These are phyloP conservation scores for Marvania coccoides DNA, from an alignment of 139 green algal species.

Conservation along the genomic window DNA sequence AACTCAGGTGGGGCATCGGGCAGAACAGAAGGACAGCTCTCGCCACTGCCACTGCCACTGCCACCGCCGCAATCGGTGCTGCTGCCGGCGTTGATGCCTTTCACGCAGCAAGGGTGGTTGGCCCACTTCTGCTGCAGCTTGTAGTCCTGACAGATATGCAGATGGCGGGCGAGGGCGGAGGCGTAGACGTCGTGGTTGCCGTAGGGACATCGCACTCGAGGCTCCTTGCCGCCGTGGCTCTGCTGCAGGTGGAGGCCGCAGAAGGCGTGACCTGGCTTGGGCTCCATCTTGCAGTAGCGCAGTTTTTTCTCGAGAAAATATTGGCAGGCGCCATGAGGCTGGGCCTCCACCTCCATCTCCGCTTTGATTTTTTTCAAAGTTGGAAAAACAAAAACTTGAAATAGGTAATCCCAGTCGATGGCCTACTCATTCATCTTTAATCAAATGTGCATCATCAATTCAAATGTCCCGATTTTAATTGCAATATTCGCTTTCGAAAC, in stretches of 20 bases:
- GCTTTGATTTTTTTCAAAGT: no score
- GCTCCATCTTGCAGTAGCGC: constrained; percentile 18
- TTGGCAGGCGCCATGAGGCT: no score
- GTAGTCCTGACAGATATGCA: not conserved
- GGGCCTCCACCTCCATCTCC: no score
- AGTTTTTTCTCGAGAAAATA: constrained; percentile 15
- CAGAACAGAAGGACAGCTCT: not conserved
- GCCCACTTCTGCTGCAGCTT: not conserved
- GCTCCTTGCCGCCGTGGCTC: not conserved
- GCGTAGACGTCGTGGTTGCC: not conserved
- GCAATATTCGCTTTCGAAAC: no score
- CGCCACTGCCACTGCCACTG: no score
- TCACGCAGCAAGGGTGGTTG: not conserved
- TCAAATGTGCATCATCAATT: no score
- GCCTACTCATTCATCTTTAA: no score
- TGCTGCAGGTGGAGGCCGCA: constrained; percentile 19
- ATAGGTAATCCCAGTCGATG: no score
- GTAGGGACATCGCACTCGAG: constrained; percentile 13
- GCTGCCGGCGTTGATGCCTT: constrained; percentile 14
- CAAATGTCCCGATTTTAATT: no score
- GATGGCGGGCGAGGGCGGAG: not conserved
- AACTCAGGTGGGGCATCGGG: not conserved
- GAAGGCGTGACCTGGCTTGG: constrained; percentile 3
- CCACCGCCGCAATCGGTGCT: no score
- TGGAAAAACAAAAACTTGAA: no score